Evolutionary conservation across 768 basidiomycete genomes (phyloP), one percentile per base, ranked within the genome.

Genomic region (Collybiopsis confluens): DNA sequence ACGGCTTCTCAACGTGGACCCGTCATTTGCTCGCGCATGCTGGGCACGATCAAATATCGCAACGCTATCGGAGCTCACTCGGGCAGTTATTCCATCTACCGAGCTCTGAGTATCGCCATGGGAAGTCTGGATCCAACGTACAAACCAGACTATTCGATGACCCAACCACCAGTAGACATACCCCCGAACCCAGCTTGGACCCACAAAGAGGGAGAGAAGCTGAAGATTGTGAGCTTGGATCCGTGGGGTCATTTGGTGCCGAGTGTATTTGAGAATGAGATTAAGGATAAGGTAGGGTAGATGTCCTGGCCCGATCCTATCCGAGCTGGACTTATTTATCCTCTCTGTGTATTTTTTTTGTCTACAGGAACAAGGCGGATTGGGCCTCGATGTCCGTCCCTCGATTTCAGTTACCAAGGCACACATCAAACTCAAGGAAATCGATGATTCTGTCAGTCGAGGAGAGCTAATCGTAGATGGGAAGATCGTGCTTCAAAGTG

Each of bases 31-130:
- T 93, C 90, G 1, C 88, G 95, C 23, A 85, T 94, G 20, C 81
- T 88, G 0, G 78, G 79, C 11, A 85, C 87, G 27, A 88, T 96
- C 74, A 95, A 94, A 71, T 80, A 85, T 50, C 86, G 96, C 43
- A 98, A 98, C 68, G 90, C 95, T 23, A 81, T 98, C 64, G 95
- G 96, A 9, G 94, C 96, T 0, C 94, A 97, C 66, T 86, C 86
- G 0, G 95, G 96, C 5, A 90, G 88, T 1, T 98, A 98, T 70
- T 92, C 90, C 13, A 94, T 97, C 70, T 98, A 97, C 68, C 86
- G 93, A 30, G 92, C 96, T 0, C 78, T 98, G 11, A 83, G 90
- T 9, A 94, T 97, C 64, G 96, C 93, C 7, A 88, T 96, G 80
- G 89, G 90, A 36, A 79, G 86, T 2, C 82, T 92, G 52, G 74